Evolutionary conservation across 768 basidiomycete species (phyloP).

Genomic region (Trametes gibbosa): DNA sequence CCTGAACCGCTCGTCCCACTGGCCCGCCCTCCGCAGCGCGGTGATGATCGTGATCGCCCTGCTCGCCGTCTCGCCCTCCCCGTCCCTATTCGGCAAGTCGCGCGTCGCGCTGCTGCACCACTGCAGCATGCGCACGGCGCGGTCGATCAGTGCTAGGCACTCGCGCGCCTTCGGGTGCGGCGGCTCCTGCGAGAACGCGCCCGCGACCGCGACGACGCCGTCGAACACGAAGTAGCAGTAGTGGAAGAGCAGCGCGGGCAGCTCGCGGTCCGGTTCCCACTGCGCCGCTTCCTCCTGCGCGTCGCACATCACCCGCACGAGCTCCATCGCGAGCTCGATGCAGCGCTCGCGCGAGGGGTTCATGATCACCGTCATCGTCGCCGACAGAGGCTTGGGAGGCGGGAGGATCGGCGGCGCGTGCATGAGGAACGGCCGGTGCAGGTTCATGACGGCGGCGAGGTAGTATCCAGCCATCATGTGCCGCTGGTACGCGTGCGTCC

Average conservation of each 20-base stretch:
- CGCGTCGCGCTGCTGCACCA: conserved; percentile 19
- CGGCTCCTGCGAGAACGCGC: conserved; percentile 39
- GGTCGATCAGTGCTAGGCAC: conserved; percentile 37
- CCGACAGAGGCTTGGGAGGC: conserved; percentile 18
- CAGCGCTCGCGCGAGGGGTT: conserved; percentile 37
- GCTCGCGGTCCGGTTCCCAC: conserved; percentile 21
- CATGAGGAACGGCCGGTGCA: conserved; percentile 43
- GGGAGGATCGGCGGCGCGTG: conserved; percentile 26
- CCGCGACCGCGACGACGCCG: conserved; percentile 44
- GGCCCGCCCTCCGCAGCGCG: conserved; percentile 32
- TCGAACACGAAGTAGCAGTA: conserved; percentile 39
- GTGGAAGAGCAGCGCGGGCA: conserved; percentile 17
- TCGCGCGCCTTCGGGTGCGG: conserved; percentile 34
- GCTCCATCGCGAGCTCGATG: conserved; percentile 39
- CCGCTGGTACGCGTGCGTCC: conserved; percentile 39
- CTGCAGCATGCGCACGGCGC: conserved; percentile 37
- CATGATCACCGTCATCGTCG: conserved; percentile 27
- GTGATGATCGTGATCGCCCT: conserved; percentile 40
- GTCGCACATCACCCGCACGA: conserved; percentile 44
- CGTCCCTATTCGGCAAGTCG: conserved; percentile 23
- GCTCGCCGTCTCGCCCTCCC: conserved; percentile 34
- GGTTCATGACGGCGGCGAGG: conserved; percentile 42
- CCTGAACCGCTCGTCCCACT: conserved; percentile 19
- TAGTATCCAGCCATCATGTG: conserved; percentile 48
- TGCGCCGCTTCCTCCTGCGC: conserved; percentile 29